phyloP scores from a whole-genome alignment of 2,329 filamentous ascomycete species.

The Scedosporium apiospermum region DNA sequence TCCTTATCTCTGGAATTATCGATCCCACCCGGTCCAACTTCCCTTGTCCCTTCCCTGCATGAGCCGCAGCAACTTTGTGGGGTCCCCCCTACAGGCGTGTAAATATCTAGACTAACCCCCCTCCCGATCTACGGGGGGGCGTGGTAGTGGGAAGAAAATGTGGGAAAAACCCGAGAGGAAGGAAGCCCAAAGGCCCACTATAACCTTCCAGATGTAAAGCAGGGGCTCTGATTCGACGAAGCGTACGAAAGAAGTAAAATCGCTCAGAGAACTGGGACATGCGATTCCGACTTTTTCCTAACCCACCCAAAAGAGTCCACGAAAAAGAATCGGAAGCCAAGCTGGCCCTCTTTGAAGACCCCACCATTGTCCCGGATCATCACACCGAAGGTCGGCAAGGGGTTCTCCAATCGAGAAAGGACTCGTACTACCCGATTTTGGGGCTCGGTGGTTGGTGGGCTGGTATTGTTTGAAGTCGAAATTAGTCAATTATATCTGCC shows the following conservation, averaged over 20 bases:
- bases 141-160: background rate
- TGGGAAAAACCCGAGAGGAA: background rate
- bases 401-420: background rate
- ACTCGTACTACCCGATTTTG: background rate
- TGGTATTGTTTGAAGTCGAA: background rate
- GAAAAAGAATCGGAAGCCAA: conserved; percentile 1
- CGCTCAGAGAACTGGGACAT: background rate
- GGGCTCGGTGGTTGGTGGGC: conserved; percentile 2
- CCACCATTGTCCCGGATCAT: background rate
- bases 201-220: background rate
- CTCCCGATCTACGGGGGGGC: background rate
- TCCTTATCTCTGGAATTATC: background rate
- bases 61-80: conserved; percentile 1
- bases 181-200: background rate
- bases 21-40: background rate
- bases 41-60: background rate
- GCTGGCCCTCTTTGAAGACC: background rate
- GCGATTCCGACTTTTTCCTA: background rate
- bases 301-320: background rate
- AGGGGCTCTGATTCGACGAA: background rate
- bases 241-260: background rate
- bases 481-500: conserved; percentile 2
- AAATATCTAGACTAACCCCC: background rate
- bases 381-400: conserved; percentile 3
- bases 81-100: background rate